Evolutionary conservation across 2,329 filamentous ascomycete species (phyloP), one percentile per base, ranked within the genome.

Genomic region (Calonectria hongkongensis): DNA sequence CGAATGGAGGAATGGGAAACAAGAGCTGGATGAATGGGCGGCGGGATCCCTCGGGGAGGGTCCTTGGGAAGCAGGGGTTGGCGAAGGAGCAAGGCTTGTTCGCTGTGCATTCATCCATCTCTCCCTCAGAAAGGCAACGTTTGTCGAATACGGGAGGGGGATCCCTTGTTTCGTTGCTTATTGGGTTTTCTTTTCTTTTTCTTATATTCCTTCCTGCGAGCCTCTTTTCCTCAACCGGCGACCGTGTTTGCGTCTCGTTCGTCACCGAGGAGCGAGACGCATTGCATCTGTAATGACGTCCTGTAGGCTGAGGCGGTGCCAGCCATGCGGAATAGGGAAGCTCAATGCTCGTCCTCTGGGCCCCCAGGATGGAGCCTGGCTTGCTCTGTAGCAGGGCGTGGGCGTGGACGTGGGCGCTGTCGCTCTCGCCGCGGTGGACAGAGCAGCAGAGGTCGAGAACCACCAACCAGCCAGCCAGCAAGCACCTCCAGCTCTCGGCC

Each of bases 1-100:
- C 27, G 51, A 56, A 56, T 56, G 33, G 51, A 56, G 51, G 51
- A 56, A 56, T 56, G 33, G 21, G 51, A 56, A 56, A 56, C 51
- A 56, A 36, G 30, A 56, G 51, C 18, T 54, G 50, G 50, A 56
- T 56, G 50, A 36, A 56, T 56, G 50, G 50, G 30, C 21, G 30
- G 30, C 30, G 50, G 51, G 51, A 33, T 36, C 33, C 51, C 51
- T 56, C 30, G 18, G 51, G n/a, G 51, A 56, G 51, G 51, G 51
- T 56, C 51, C 18, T 56, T 56, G 30, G 50, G 50, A 56, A 56
- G 50, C 50, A 56, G 50, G 50, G 51, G 51, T 56, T 36, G 51
- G n/a, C n/a, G 16, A 39, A 30, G 7, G 30, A 33, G 51, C 51
- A 39, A 56, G 51, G 30, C 51, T 56, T 13, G 51, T n/a, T 56